Evolutionary conservation across 2,329 filamentous ascomycete genomes (phyloP).

Genomic region (Bipolaris zeicola): DNA sequence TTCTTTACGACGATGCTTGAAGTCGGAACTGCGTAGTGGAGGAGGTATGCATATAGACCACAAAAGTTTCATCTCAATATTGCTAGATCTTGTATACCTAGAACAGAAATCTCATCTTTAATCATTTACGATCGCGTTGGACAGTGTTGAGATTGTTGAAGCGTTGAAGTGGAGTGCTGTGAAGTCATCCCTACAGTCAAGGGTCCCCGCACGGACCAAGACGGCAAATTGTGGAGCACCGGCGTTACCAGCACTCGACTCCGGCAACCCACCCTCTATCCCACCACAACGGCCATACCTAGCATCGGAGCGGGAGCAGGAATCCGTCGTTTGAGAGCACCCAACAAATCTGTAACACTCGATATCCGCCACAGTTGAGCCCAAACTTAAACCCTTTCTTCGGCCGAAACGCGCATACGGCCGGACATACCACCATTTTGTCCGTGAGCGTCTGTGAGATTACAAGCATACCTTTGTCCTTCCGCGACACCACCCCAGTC

Average conservation of each 20-base stretch:
- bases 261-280: conserved; percentile 6
- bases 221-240: neutral
- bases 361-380: neutral
- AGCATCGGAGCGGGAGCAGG: neutral
- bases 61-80: neutral
- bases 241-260: conserved; percentile 1
- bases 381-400: neutral
- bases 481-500: neutral
- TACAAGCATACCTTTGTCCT: neutral
- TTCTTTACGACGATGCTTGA: conserved; percentile 17
- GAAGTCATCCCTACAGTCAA: neutral
- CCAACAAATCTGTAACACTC: neutral
- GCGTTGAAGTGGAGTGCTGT: neutral
- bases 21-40: no score
- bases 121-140: neutral
- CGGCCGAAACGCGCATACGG: neutral
- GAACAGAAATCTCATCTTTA: neutral
- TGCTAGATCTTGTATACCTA: no score
- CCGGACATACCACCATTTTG: neutral
- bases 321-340: neutral
- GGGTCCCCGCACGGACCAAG: conserved; percentile 7
- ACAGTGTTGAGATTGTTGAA: neutral
- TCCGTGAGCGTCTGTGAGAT: neutral
- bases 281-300: neutral
- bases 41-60: neutral